Base-by-base conservation (phyloP, 2,329 filamentous ascomycete species). In the Aureobasidium sp. region DNA sequence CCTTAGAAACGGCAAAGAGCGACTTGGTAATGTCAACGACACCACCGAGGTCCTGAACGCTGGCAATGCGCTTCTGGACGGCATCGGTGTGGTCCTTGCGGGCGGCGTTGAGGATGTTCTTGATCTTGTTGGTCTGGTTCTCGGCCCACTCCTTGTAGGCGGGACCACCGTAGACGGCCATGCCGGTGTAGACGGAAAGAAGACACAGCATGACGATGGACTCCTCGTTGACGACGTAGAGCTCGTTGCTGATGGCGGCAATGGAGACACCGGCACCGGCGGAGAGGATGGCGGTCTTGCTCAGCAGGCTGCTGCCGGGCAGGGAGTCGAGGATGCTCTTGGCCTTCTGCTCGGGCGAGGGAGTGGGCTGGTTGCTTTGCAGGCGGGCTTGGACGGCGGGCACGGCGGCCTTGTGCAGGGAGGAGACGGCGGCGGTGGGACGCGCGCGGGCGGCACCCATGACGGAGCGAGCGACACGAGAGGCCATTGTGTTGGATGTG, bases 181-280 rank as follows among this genome's bases (percentile, higher is more conserved):
- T 84, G 65, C 87, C 91, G 73, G 83, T 88, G 88, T 96, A 99
- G 75, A 97, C 90, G 75, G 88, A 91, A 74, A 97, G 82, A 72
- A 99, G 83, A 77, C 89, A 94, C 80, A 99, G 85, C 68, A 90
- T 90, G 74, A 96, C 90, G 75, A 99, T 89, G 66, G 92, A 89
- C 83, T 99, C 94, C 84, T 99, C 94, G 82, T 99, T 99, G 80
- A 99, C 84, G 76, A 99, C 91, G 80, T 97, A 97, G 83, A 97
- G 91, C 86, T 99, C 94, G 81, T 96, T 99, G 87, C 90, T 95
- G 80, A 99, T 91, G 73, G 91, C 94, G 75, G 94, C 96, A 77
- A 96, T 85, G 73, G 90, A 92, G 71, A 96, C 79, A 80, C 89
- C 93, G 73, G 94, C 90, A 67, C 88, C 88, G 71, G 91, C 92